Evolutionary conservation across 2,329 filamentous ascomycete species (phyloP), one percentile per base, ranked within the genome.

Genomic region (Microcyclosporella mali): DNA sequence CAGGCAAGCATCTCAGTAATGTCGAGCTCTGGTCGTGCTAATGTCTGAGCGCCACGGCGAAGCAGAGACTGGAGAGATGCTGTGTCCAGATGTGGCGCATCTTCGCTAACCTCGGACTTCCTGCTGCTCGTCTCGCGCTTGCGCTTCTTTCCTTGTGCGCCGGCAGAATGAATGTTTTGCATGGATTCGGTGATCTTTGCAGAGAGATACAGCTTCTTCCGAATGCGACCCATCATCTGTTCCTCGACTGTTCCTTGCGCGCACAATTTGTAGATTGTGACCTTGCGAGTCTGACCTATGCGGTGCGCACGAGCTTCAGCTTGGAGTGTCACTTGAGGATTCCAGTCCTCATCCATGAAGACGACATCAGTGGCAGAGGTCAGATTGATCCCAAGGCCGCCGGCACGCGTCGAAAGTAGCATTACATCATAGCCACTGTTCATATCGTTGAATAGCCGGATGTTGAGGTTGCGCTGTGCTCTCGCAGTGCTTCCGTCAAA

Each of bases 141-240:
- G 28, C 59, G 56, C 38, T 64, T 66, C 35, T 61, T 60, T n/a
- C 39, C 37, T 3, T 59, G 57, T 2, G 54, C 56, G 0, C 41
- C 51, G 1, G 57, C 57, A 1, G 65, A 63, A 50, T 78, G 72
- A 6, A 77, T 69, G 49, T 72, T 74, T 32, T 71, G 67, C 73
- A 79, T 78, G 1, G 70, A 71, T 46, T 79, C 77, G 0, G 74
- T 79, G 14, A 81, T 75, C 52, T 79, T 81, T 0, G 74, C 69
- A 0, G 76, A 79, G 0, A 81, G 64, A 47, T 81, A 81, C 0
- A 80, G 63, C 60, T 81, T 82, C 66, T 81, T 81, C 6, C 70
- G 66, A n/a, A 78, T 73, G 1, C 75, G 64, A 0, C 73, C 69
- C 57, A 75, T 68, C 72, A 79, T 79, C 44, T 79, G 76, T 47